Evolutionary conservation across 768 basidiomycete genomes (phyloP).

Genomic region (Suillus brevipes): DNA sequence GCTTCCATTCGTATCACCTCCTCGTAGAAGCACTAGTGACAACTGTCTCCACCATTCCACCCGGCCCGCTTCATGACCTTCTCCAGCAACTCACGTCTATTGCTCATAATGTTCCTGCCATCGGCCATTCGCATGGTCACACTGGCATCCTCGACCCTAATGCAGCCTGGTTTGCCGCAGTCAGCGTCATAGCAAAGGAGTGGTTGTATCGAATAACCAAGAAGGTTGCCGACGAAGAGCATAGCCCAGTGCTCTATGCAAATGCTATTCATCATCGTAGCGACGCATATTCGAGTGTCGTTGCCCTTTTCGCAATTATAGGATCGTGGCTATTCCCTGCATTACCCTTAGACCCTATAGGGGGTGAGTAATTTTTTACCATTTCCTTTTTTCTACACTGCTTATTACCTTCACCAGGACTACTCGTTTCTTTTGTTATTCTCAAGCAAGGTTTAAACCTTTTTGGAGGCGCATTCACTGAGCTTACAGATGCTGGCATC

Average conservation of each 20-base stretch:
- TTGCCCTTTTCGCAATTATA: constrained; percentile 90
- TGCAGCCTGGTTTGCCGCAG: constrained; percentile 93
- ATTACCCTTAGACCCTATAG: constrained; percentile 91
- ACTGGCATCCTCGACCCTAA: constrained; percentile 76
- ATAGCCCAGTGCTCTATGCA: constrained; percentile 88
- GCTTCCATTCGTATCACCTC: constrained; percentile 87
- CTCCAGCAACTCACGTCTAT: constrained; percentile 55
- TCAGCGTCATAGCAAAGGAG: constrained; percentile 83
- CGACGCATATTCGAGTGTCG: constrained; percentile 90
- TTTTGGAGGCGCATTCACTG: constrained; percentile 68
- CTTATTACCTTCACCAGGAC: constrained; percentile 44
- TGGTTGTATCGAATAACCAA: constrained; percentile 91
- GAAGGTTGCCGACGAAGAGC: constrained; percentile 87
- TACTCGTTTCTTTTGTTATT: constrained; percentile 90
- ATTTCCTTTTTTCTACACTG: constrained; percentile 2
- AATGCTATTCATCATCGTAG: constrained; percentile 98
- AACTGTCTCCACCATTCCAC: constrained; percentile 60
- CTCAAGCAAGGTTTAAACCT: constrained; percentile 73
- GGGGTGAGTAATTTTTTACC: constrained; percentile 53
- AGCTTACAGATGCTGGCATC: constrained; percentile 84
- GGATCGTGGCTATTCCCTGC: constrained; percentile 85
- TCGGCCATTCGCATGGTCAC: constrained; percentile 57
- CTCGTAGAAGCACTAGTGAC: constrained; percentile 72
- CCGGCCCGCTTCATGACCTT: constrained; percentile 65
- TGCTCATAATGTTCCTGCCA: constrained; percentile 53